Evolutionary conservation across 441 rosid species (phyloP), one percentile per base, ranked within the genome.

Genomic region (Francoa sonchifolia): DNA sequence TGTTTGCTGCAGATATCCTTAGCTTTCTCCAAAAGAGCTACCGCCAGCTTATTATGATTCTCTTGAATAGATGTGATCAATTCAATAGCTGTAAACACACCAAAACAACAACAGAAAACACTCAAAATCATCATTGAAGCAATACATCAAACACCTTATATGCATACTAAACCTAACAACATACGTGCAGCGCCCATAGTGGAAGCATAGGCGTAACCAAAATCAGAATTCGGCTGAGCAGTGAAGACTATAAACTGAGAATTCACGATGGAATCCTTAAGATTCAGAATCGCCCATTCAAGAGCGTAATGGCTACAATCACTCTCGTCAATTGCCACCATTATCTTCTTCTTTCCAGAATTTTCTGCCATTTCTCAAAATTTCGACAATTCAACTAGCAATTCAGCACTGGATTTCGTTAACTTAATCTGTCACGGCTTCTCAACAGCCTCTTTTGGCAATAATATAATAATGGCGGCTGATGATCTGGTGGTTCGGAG

Each of bases 281-380:
- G 70, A 50, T 59, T 50, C 0, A 39, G 46, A 9, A 84, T 68
- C 1, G 62, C 47, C 95, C 90, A 79, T 8, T 33, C 27, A 1
- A 84, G 67, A 32, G 95, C 87, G 23, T 47, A 47, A 50, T 60
- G 56, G 47, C 87, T 79, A 48, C 55, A 73, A n/a, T 74, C 75
- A 52, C 74, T 79, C 5, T 75, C 82, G 29, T 75, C 95, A 0
- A 84, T 66, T 8, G 77, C 78, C 42, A 79, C 74, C 87, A 79
- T 77, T 58, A 77, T 70, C 53, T 72, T 65, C 74, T 62, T 67
- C 65, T 57, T 59, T 66, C 41, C 55, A 47, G 55, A 64, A 30
- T 33, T 47, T 32, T 42, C 62, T 26, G 34, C 47, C 20, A 13
- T 47, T 46, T 48, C 34, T 39, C n/a, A n/a, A n/a, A n/a, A n/a